Evolutionary conservation across 176 grass and related monocot species (phyloP).

Genomic region (Bromus sterilis): DNA sequence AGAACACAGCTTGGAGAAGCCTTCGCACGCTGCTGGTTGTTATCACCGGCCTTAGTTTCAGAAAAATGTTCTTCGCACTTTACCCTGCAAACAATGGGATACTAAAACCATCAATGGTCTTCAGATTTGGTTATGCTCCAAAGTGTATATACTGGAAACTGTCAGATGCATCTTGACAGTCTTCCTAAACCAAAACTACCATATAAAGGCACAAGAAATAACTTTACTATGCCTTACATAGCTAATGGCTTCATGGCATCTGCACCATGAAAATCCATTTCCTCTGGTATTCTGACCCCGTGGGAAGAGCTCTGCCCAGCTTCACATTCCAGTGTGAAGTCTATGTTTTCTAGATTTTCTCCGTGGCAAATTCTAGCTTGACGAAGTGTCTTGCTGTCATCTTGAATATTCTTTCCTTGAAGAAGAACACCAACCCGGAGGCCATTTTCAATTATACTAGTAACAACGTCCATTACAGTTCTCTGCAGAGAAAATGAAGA

Average conservation of each 20-base stretch:
- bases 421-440: neutral
- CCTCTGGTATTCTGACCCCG: neutral
- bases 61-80: neutral
- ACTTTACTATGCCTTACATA: neutral
- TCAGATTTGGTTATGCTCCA: slow-evolving; percentile 7
- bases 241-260: slow-evolving; percentile 5
- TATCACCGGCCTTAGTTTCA: neutral
- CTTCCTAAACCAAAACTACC: neutral
- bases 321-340: slow-evolving; percentile 6
- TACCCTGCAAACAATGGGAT: neutral
- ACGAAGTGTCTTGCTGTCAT: slow-evolving; percentile 6
- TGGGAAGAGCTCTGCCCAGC: neutral
- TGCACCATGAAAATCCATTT: neutral
- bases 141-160: neutral
- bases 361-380: slow-evolving; percentile 7
- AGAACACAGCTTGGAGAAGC: neutral
- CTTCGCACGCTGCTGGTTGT: neutral
- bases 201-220: neutral
- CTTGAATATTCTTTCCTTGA: slow-evolving; percentile 1
- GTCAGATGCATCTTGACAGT: neutral
- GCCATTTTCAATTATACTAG: slow-evolving; percentile 3
- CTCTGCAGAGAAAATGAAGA: neutral
- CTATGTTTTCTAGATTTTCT: neutral
- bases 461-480: slow-evolving; percentile 4
- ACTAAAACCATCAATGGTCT: neutral